Conservation (phyloP, 345 rosid genomes). For the Sisymbrium altissimum region DNA sequence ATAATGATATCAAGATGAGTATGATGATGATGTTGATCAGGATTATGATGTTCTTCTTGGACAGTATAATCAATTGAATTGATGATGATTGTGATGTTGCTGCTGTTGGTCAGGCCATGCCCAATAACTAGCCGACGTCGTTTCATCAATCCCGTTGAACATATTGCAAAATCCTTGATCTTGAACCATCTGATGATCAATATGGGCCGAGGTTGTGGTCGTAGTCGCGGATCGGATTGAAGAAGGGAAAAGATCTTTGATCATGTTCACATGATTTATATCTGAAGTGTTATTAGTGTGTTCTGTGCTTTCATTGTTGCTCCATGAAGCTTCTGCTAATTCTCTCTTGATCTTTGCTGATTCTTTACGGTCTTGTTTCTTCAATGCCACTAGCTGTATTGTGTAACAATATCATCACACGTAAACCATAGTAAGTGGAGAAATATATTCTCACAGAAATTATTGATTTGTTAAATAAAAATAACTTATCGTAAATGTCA, state of each 20-base stretch:
- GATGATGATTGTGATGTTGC: constrained; percentile 45
- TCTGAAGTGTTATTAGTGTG: constrained; percentile 55
- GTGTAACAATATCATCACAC: constrained; percentile 13
- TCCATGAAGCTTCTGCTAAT: constrained; percentile 57
- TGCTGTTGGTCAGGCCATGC: constrained; percentile 68
- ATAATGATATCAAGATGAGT: constrained; percentile 20
- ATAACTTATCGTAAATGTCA: constrained; percentile 26
- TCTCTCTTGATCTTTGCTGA: constrained; percentile 50
- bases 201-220: constrained; percentile 40
- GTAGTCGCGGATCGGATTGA: constrained; percentile 48
- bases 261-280: constrained; percentile 43
- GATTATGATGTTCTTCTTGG: background rate
- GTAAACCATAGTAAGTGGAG: constrained; percentile 25
- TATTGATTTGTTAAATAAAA: background rate
- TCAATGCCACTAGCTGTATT: constrained; percentile 56
- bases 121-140: constrained; percentile 59
- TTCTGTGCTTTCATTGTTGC: constrained; percentile 60
- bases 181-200: constrained; percentile 51
- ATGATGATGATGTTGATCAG: background rate
- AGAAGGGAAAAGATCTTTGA: constrained; percentile 49
- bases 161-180: constrained; percentile 62
- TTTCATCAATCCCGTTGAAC: constrained; percentile 71
- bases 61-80: constrained; percentile 21
- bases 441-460: background rate
- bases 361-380: constrained; percentile 49